phyloP scores from a whole-genome alignment of 1,139 yeast genomes.

The Geotrichum australiense region DNA sequence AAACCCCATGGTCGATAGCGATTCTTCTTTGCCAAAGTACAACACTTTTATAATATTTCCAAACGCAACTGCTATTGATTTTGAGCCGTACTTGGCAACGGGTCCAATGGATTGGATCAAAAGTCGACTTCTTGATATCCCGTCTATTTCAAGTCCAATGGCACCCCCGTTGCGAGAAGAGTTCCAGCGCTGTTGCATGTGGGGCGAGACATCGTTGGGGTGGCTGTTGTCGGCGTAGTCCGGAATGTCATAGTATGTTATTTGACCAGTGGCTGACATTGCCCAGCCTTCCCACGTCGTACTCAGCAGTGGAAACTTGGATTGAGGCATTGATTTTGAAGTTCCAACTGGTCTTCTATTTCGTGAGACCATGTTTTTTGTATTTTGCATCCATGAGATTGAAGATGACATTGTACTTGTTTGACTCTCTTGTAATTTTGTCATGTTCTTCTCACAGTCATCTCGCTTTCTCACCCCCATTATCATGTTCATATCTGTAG shows the following conservation, averaged over 20 bases:
- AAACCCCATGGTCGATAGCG: slow-evolving; percentile 12
- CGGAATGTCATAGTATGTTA: slow-evolving; percentile 56
- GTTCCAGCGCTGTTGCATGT: not conserved
- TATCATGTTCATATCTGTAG: slow-evolving; percentile 67
- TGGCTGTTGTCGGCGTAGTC: slow-evolving; percentile 22
- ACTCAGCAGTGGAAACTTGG: slow-evolving; percentile 12
- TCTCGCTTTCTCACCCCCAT: slow-evolving; percentile 56
- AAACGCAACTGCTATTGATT: slow-evolving; percentile 64
- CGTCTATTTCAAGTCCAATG: slow-evolving; percentile 14
- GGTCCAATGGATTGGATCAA: slow-evolving; percentile 47
- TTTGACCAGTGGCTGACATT: slow-evolving; percentile 55
- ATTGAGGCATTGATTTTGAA: not conserved
- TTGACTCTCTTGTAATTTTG: not conserved
- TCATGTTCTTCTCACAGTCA: not conserved
- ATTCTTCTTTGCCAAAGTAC: slow-evolving; percentile 57
- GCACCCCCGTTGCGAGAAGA: not conserved
- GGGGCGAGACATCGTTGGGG: slow-evolving; percentile 3
- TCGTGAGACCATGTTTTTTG: slow-evolving; percentile 2
- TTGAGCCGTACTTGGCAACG: slow-evolving; percentile 63
- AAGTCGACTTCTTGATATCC: slow-evolving; percentile 26
- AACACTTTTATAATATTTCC: slow-evolving; percentile 69
- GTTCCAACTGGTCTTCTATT: not conserved
- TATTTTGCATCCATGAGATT: slow-evolving; percentile 5
- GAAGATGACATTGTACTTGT: not conserved
- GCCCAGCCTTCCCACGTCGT: slow-evolving; percentile 74